Percentiles rank a stretch among this genome's conserved stretches.
These are phyloP conservation scores for Trichocomaceae sp. DNA, from an alignment of 2,329 filamentous ascomycete species.

Conservation along the genomic window DNA sequence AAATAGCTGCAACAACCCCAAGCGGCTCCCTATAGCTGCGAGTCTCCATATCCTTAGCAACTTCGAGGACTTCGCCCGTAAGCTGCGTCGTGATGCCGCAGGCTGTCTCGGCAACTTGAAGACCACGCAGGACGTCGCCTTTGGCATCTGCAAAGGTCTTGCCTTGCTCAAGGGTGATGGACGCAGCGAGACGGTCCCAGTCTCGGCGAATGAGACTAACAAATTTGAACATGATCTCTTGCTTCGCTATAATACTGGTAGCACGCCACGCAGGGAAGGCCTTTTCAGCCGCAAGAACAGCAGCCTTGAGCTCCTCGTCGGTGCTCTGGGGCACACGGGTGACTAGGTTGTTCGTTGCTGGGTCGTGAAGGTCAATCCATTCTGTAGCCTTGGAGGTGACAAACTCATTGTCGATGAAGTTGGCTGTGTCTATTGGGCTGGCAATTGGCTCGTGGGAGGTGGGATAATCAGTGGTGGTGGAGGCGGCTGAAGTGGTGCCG, in stretches of 20 bases:
- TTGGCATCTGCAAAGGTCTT: slow-evolving; percentile 63
- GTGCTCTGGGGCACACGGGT: slow-evolving; percentile 60
- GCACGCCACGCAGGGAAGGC: slow-evolving; percentile 57
- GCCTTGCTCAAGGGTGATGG: slow-evolving; percentile 61
- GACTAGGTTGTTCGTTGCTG: slow-evolving; percentile 60
- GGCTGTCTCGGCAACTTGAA: slow-evolving; percentile 61
- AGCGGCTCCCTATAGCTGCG: slow-evolving; percentile 59
- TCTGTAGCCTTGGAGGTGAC: slow-evolving; percentile 50
- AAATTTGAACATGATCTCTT: slow-evolving; percentile 63
- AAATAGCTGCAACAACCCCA: slow-evolving; percentile 59
- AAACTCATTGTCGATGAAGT: slow-evolving; percentile 61
- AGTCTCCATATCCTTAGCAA: slow-evolving; percentile 65
- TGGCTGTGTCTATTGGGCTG: slow-evolving; percentile 52
- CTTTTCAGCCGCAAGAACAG: slow-evolving; percentile 56
- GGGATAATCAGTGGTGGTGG: slow-evolving; percentile 49
- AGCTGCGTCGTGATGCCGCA: slow-evolving; percentile 62
- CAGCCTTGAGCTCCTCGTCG: slow-evolving; percentile 56
- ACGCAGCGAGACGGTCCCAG: slow-evolving; percentile 59
- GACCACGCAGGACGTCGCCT: slow-evolving; percentile 59
- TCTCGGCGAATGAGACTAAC: slow-evolving; percentile 56
- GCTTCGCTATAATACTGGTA: slow-evolving; percentile 53
- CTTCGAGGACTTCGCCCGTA: slow-evolving; percentile 60
- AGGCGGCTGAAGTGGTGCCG: slow-evolving; percentile 44
- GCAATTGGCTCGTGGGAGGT: slow-evolving; percentile 51
- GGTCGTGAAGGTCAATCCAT: slow-evolving; percentile 61